Evolutionary conservation across 2,329 filamentous ascomycete species (phyloP).

Genomic region (Exophiala alcalophila): DNA sequence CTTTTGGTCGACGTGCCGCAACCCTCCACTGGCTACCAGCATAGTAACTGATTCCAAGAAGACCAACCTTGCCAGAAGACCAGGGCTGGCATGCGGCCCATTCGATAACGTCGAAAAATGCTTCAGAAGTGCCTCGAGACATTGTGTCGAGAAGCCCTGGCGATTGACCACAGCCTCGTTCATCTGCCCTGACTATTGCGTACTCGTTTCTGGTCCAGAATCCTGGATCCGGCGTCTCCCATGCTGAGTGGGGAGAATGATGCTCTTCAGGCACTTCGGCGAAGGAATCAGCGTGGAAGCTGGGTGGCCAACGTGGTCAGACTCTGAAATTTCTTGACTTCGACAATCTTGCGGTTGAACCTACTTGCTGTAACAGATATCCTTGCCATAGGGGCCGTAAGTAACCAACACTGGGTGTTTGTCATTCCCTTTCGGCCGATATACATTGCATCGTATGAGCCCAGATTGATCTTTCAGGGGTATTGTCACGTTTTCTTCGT

Average conservation of each 20-base stretch:
- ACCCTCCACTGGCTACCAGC: conserved; percentile 51
- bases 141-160: conserved; percentile 12
- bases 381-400: conserved; percentile 72
- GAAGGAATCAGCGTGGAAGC: conserved; percentile 8
- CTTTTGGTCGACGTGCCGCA: conserved; percentile 44
- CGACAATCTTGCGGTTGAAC: no score
- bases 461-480: conserved; percentile 41
- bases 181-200: conserved; percentile 55
- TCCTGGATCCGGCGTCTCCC: conserved; percentile 59
- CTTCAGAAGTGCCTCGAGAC: conserved; percentile 5
- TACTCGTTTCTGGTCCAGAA: conserved; percentile 58
- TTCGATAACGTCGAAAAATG: conserved; percentile 15
- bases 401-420: conserved; percentile 62
- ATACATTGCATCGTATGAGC: conserved; percentile 52
- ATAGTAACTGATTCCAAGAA: conserved; percentile 51
- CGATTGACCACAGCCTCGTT: conserved; percentile 37
- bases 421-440: conserved; percentile 42
- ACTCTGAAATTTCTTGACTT: no score
- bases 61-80: conserved; percentile 50
- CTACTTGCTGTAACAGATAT: conserved; percentile 56
- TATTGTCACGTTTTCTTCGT: conserved; percentile 50
- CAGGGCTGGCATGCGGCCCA: conserved; percentile 45
- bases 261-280: conserved; percentile 39
- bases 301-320: no score
- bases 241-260: conserved; percentile 53